Percentiles rank a stretch among this genome's conserved stretches.
Conservation (phyloP, 345 rosid species). For the Physaria fendleri region DNA sequence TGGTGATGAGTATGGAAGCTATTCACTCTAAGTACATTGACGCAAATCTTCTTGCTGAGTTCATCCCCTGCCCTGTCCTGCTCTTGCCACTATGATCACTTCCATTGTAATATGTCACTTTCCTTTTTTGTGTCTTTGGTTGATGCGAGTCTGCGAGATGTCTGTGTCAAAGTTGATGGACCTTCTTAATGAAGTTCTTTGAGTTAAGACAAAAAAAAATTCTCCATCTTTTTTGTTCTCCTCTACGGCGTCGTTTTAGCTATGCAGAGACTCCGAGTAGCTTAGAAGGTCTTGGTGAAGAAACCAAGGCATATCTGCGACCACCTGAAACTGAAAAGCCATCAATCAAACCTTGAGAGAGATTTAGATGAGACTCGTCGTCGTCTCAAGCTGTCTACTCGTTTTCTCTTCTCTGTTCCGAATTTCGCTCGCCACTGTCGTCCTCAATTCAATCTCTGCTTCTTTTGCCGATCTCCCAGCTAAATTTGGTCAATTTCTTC, state of each 20-base stretch:
- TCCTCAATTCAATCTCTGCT: slow-evolving; percentile 41
- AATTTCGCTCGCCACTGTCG: slow-evolving; percentile 36
- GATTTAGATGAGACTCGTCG: slow-evolving; percentile 27
- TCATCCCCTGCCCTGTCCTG: slow-evolving; percentile 88
- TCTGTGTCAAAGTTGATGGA: no score
- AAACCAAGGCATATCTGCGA: not conserved
- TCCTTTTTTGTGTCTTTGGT: no score
- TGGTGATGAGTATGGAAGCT: slow-evolving; percentile 93
- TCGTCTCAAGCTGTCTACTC: not conserved
- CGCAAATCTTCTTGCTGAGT: slow-evolving; percentile 87
- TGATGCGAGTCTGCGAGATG: no score
- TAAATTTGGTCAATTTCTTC: slow-evolving; percentile 46
- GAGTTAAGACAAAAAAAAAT: no score
- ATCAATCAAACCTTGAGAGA: not conserved
- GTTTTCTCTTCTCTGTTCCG: slow-evolving; percentile 15
- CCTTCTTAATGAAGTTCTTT: no score
- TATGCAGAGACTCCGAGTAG: not conserved
- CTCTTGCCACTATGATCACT: slow-evolving; percentile 53
- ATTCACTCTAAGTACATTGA: slow-evolving; percentile 97
- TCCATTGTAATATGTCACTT: no score
- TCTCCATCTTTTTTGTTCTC: no score
- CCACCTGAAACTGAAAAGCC: slow-evolving; percentile 9
- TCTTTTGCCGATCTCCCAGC: slow-evolving; percentile 69
- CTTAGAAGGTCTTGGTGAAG: not conserved
- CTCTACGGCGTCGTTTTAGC: no score